These are phyloP conservation scores for Ceratocystis cubensis DNA, from an alignment of 2,329 filamentous ascomycete species.

Conservation along the genomic window DNA sequence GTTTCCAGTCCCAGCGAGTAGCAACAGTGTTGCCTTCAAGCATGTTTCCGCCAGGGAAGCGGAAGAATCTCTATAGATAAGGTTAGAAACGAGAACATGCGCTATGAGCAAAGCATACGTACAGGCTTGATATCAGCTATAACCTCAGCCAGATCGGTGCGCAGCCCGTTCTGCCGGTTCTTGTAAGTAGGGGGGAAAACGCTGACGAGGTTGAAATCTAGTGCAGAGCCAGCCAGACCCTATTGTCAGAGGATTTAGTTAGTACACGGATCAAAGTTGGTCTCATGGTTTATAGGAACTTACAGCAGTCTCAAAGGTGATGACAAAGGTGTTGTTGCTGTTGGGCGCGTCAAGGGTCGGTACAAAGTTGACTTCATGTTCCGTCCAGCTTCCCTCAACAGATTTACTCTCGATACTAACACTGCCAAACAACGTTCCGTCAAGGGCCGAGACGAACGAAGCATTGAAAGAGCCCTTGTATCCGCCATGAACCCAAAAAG, in stretches of 20 bases:
- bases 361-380: constrained; percentile 37
- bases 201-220: constrained; percentile 47
- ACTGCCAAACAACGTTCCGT: constrained; percentile 34
- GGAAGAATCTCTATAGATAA: constrained; percentile 38
- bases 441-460: constrained; percentile 35
- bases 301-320: constrained; percentile 38
- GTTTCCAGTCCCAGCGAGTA: constrained; percentile 40
- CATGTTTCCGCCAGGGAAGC: constrained; percentile 55
- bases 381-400: constrained; percentile 35
- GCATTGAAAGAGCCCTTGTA: constrained; percentile 38
- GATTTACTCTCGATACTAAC: constrained; percentile 36
- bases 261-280: background rate
- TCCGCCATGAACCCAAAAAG: constrained; percentile 41
- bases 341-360: constrained; percentile 37
- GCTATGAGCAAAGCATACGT: constrained; percentile 21
- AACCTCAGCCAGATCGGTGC: constrained; percentile 42
- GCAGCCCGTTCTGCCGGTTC: constrained; percentile 43
- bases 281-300: constrained; percentile 14
- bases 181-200: constrained; percentile 51
- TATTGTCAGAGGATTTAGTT: constrained; percentile 21
- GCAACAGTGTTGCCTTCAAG: constrained; percentile 36
- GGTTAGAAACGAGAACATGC: background rate
- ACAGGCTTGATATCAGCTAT: constrained; percentile 41
- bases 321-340: constrained; percentile 43
- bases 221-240: constrained; percentile 30